A percentile compares a stretch with the other conserved stretches of the same genome.
These are phyloP conservation scores for Aureobasidium subglaciale DNA, from an alignment of 2,329 filamentous ascomycete species.

Conservation along the genomic window DNA sequence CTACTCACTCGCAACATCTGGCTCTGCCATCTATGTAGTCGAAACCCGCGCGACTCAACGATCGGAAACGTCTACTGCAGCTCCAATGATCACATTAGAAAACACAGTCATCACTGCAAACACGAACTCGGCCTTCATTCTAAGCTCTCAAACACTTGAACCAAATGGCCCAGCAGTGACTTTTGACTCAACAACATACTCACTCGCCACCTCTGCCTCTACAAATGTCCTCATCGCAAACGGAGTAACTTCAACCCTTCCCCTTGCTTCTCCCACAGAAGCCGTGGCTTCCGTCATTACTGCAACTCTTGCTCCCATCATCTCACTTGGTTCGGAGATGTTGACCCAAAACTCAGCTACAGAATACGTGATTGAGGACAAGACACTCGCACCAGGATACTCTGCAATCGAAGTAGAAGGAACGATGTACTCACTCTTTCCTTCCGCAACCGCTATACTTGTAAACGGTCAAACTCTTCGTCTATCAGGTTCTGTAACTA, in stretches of 20 bases:
- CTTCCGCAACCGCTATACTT: slow-evolving; percentile 24
- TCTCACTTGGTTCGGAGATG: not conserved
- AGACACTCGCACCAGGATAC: slow-evolving; percentile 14
- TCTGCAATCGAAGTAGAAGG: slow-evolving; percentile 13
- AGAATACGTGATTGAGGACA: slow-evolving; percentile 13
- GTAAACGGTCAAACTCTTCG: not conserved
- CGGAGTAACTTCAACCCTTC: not conserved
- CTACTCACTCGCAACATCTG: not conserved
- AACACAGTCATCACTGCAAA: slow-evolving; percentile 1
- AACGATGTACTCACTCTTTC: slow-evolving; percentile 16
- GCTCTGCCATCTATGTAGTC: not conserved
- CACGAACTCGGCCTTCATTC: not conserved
- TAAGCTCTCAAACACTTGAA: slow-evolving; percentile 10
- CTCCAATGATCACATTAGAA: not conserved
- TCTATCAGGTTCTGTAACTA: not conserved
- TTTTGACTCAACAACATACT: not conserved
- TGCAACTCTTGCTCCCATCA: not conserved
- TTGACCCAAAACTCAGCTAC: slow-evolving; percentile 18
- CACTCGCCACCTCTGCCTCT: not conserved
- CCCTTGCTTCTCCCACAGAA: too few species aligned
- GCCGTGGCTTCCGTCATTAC: not conserved
- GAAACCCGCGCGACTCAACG: not conserved
- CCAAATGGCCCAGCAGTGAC: slow-evolving; percentile 15
- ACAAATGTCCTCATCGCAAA: not conserved
- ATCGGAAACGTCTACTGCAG: not conserved